Percentiles rank a stretch among this genome's conserved stretches.
These are phyloP conservation scores for Candida dendrica DNA, from an alignment of 805 yeast genomes.

Conservation along the genomic window DNA sequence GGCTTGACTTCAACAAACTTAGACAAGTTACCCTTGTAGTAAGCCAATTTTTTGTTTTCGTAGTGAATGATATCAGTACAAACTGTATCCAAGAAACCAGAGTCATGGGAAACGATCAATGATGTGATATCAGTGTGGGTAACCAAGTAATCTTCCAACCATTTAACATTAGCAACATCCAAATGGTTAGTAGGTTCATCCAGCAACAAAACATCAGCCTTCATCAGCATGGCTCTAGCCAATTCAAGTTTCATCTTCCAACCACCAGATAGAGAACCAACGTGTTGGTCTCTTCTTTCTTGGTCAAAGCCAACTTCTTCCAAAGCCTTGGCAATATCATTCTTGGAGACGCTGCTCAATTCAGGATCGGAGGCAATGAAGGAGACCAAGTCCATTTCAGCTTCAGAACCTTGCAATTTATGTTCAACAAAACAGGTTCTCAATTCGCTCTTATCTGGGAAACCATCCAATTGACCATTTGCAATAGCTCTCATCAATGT, in stretches of 20 bases:
- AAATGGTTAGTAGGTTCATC: conserved; percentile 99
- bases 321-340: conserved; percentile 70
- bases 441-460: conserved; percentile 82
- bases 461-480: conserved; percentile 94
- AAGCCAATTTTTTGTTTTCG: conserved; percentile 89
- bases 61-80: conserved; percentile 96
- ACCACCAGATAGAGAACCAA: conserved; percentile 95
- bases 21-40: conserved; percentile 93
- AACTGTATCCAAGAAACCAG: conserved; percentile 90
- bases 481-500: conserved; percentile 96
- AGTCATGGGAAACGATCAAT: conserved; percentile 94
- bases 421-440: conserved; percentile 97
- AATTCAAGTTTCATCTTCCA: conserved; percentile 98
- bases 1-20: conserved; percentile 89
- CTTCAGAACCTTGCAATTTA: conserved; percentile 90
- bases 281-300: conserved; percentile 82
- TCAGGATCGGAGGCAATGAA: conserved; percentile 90
- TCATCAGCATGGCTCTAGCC: conserved; percentile 98
- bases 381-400: conserved; percentile 78
- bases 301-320: conserved; percentile 86
- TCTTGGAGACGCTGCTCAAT: conserved; percentile 51
- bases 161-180: conserved; percentile 88
- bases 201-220: conserved; percentile 86
- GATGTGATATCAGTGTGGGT: conserved; percentile 86
- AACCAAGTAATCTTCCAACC: conserved; percentile 85